Percentiles rank a stretch among this genome's conserved stretches.
These are phyloP conservation scores for Dianthus caryophyllus DNA, from an alignment of 148 eudicot species.

Conservation along the genomic window DNA sequence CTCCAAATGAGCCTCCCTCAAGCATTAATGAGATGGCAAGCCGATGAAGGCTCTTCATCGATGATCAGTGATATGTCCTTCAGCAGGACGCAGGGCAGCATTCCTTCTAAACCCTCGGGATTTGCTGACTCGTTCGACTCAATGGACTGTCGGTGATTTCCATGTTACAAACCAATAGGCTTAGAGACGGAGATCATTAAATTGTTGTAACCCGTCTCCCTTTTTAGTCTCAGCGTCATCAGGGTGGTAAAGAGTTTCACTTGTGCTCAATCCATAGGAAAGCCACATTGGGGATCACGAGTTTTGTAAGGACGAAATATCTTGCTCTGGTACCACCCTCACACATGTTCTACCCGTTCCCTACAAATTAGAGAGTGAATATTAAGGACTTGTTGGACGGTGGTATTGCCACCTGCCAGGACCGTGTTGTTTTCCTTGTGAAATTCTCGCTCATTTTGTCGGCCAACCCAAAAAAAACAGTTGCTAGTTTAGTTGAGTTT, in stretches of 20 bases:
- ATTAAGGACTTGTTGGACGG: too few species aligned
- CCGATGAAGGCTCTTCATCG: constrained; percentile 36
- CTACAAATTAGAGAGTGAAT: too few species aligned
- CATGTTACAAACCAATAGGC: not conserved
- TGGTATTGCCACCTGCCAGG: too few species aligned
- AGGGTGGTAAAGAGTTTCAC: too few species aligned
- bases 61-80: constrained; percentile 41
- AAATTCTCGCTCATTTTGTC: constrained; percentile 14
- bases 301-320: too few species aligned
- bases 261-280: too few species aligned
- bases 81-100: constrained; percentile 42
- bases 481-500: constrained; percentile 17
- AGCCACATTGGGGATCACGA: too few species aligned
- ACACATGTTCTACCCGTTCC: too few species aligned
- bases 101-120: constrained; percentile 50
- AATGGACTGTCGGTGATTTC: constrained; percentile 40
- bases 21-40: constrained; percentile 31
- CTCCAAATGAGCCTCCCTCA: constrained; percentile 36
- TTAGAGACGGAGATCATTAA: not conserved
- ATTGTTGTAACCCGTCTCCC: not conserved
- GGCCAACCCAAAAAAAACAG: constrained; percentile 3
- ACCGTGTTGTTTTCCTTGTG: not conserved
- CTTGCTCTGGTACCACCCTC: too few species aligned
- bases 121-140: constrained; percentile 51
- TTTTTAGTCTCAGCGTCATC: not conserved